Percentiles rank a stretch among this genome's conserved stretches.
phyloP scores from a whole-genome alignment of 1,284 basidiomycete species.

The Wallemia hederae region DNA sequence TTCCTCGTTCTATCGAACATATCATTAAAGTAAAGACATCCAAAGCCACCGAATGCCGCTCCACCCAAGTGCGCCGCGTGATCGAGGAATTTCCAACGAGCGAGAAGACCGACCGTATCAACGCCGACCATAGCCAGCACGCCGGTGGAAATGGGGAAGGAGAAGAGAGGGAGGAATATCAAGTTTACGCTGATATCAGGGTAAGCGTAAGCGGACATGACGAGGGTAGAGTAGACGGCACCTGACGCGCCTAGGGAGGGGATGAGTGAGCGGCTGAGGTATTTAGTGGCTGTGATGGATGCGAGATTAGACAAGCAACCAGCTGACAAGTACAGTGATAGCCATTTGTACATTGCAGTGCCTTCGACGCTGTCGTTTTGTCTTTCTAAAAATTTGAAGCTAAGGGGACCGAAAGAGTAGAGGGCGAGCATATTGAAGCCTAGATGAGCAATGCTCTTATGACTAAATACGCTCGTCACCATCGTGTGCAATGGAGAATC shows the following conservation, averaged over 20 bases:
- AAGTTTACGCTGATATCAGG: not conserved
- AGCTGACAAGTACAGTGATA: not conserved
- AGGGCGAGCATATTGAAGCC: constrained; percentile 1
- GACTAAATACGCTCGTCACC: not conserved
- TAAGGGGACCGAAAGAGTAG: not conserved
- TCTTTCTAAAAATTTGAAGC: not conserved
- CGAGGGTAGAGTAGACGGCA: not conserved
- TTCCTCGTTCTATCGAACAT: not conserved
- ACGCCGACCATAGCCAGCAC: not conserved
- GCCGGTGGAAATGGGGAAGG: not conserved
- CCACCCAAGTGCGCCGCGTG: not conserved
- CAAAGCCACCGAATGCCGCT: not conserved
- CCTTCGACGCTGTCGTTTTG: not conserved
- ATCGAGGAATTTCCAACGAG: not conserved
- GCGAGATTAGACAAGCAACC: not conserved
- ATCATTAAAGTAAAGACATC: not conserved
- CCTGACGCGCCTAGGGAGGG: not conserved
- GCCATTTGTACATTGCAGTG: not conserved
- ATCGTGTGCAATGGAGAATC: not conserved
- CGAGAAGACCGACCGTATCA: not conserved
- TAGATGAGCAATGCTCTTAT: not conserved
- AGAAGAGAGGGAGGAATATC: not conserved
- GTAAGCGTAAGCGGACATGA: not conserved
- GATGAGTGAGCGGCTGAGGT: not conserved
- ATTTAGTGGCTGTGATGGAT: not conserved